Percentiles rank a stretch among this genome's conserved stretches.
These are phyloP conservation scores for Blepharisma undulans DNA, from an alignment of 169 alveolate genomes.

Conservation along the genomic window DNA sequence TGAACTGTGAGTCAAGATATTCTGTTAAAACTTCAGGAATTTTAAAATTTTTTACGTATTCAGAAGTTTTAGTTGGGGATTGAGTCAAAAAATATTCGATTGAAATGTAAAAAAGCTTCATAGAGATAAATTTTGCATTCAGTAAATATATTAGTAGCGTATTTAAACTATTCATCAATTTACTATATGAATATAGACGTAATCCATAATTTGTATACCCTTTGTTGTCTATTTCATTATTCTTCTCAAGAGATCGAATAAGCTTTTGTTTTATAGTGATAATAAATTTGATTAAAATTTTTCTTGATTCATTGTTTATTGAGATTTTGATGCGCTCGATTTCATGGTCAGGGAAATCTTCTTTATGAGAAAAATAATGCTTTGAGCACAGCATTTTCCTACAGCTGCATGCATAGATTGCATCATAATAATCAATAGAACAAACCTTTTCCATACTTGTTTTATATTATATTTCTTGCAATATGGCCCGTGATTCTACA, in stretches of 20 bases:
- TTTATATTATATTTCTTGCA: too few species aligned
- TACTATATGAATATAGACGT: too few species aligned
- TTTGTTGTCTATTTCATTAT: too few species aligned
- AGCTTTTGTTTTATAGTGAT: not conserved
- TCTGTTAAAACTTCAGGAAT: not conserved
- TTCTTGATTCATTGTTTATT: not conserved
- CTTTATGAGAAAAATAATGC: not conserved
- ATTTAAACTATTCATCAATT: not conserved
- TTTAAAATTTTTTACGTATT: too few species aligned
- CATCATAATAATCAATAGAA: not conserved
- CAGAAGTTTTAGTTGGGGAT: not conserved
- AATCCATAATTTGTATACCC: too few species aligned
- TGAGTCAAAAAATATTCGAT: not conserved
- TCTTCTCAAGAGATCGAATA: not conserved
- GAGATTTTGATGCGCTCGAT: not conserved
- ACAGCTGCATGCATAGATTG: not conserved
- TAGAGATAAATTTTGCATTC: too few species aligned
- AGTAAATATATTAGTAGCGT: not conserved
- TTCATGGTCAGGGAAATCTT: not conserved
- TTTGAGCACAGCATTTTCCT: not conserved
- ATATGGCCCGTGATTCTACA: too few species aligned
- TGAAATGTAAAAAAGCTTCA: not conserved
- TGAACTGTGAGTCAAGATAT: not conserved
- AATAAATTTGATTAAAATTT: not conserved
- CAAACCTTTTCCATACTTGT: not conserved